Evolutionary conservation across 1,284 basidiomycete species (phyloP).

Genomic region (Puccinia novopanici): DNA sequence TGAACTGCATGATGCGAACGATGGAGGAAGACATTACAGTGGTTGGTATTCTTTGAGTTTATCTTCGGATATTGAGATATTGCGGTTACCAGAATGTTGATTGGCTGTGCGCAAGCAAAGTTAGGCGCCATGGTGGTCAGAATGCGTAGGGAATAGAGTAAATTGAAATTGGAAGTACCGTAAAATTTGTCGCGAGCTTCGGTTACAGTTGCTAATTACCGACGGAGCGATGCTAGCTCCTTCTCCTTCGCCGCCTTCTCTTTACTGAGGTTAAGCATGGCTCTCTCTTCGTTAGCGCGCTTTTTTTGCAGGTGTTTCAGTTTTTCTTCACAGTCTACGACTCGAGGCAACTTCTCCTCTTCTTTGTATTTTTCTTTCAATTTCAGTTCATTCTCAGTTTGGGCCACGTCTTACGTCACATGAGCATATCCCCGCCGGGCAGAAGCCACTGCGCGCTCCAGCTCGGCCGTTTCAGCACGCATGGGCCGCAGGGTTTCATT

Average conservation of each 20-base stretch:
- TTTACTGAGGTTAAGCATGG: slow-evolving; percentile 12
- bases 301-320: slow-evolving; percentile 46
- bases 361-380: slow-evolving; percentile 80
- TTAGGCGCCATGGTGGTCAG: not conserved
- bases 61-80: slow-evolving; percentile 75
- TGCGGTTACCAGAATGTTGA: slow-evolving; percentile 68
- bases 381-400: slow-evolving; percentile 75
- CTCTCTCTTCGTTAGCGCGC: slow-evolving; percentile 19
- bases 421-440: slow-evolving; percentile 78
- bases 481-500: slow-evolving; percentile 71
- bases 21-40: slow-evolving; percentile 65
- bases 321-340: slow-evolving; percentile 44
- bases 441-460: slow-evolving; percentile 73
- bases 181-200: slow-evolving; percentile 72
- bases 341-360: slow-evolving; percentile 66
- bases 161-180: slow-evolving; percentile 46
- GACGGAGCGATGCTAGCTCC: slow-evolving; percentile 25
- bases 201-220: slow-evolving; percentile 67
- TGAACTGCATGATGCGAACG: not conserved
- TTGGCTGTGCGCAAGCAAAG: slow-evolving; percentile 67
- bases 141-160: slow-evolving; percentile 22
- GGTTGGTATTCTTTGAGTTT: slow-evolving; percentile 83
- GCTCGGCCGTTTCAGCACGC: slow-evolving; percentile 63
- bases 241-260: slow-evolving; percentile 30
- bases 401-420: slow-evolving; percentile 71